Evolutionary conservation across 192 early-diverging fungal species (phyloP), one percentile per base, ranked within the genome.

Genomic region (Coemansia sp.): DNA sequence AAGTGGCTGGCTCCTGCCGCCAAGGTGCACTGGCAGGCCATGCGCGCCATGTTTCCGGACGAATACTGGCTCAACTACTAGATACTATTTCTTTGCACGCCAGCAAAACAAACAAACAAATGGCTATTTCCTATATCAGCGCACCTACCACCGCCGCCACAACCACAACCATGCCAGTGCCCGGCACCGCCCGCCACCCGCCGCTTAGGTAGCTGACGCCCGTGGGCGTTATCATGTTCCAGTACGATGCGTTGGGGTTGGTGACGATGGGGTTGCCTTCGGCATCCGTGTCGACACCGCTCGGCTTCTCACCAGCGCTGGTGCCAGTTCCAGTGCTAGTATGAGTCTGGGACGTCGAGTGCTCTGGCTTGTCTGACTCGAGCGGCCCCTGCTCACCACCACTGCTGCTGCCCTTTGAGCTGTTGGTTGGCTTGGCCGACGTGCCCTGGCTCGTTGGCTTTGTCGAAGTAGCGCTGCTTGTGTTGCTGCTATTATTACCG

Each of bases 21-120:
- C 4, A 50, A 72, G 48, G 72, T 78, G 52, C 91, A 94, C 72
- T 94, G 90, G 91, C 63, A 84, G 12, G 73, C 86, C 48, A 91
- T 93, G 88, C 76, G 88, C 37, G 64, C 67, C 4, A 52, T 92
- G 67, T 83, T 92, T 54, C 82, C 85, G 12, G 56, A 72, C 18
- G 86, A 84, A 12, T 88, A 91, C 70, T 94, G 93, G 93, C 60
- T 84, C 8, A 82, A 87, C 53, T 90, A 85, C 66, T 90, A 82
- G 55, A 11, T 22, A 32, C n/a, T n/a, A n/a, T n/a, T n/a, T n/a
- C n/a, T n/a, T n/a, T n/a, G n/a, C n/a, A n/a, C n/a, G n/a, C n/a
- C n/a, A n/a, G n/a, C 29, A 32, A 24, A 40, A 19, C 6, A 53
- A 40, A 7, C 3, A 38, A 2, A 24, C 44, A 32, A 53, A 44